Conservation (phyloP, 352 stramenopile species). For the Blastocystis sp. region DNA sequence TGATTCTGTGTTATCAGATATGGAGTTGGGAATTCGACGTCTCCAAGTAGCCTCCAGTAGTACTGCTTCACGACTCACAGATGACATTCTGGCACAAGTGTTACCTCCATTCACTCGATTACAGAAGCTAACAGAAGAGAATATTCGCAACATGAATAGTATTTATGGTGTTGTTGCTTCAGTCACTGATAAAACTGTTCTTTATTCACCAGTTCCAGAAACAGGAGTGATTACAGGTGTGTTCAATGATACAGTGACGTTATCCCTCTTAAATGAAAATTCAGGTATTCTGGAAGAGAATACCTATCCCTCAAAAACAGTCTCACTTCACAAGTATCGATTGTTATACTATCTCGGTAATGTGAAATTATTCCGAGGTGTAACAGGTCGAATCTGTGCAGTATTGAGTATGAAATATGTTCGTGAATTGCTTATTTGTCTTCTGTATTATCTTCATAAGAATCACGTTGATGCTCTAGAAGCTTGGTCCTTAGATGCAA, state of each 20-base stretch:
- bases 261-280: slow-evolving; percentile 1
- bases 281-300: slow-evolving; percentile 39
- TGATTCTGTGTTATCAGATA: slow-evolving; percentile 10
- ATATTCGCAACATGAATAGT: slow-evolving; percentile 37
- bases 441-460: slow-evolving; percentile 18
- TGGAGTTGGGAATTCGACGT: slow-evolving; percentile 34
- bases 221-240: slow-evolving; percentile 35
- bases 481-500: neutral
- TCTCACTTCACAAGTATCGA: slow-evolving; percentile 29
- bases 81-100: neutral
- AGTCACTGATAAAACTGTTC: neutral
- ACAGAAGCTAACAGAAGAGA: neutral
- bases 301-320: neutral
- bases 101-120: slow-evolving; percentile 1
- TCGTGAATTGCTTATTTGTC: slow-evolving; percentile 35
- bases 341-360: slow-evolving; percentile 43
- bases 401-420: slow-evolving; percentile 41
- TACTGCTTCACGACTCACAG: neutral
- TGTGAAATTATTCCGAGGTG: slow-evolving; percentile 27
- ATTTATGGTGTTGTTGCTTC: slow-evolving; percentile 25
- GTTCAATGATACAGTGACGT: neutral
- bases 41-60: neutral
- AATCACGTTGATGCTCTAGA: neutral
- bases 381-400: slow-evolving; percentile 14
- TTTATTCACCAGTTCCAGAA: slow-evolving; percentile 33